These are phyloP conservation scores for Raddia distichophylla DNA, from an alignment of 176 grass and related monocot genomes.

Conservation along the genomic window DNA sequence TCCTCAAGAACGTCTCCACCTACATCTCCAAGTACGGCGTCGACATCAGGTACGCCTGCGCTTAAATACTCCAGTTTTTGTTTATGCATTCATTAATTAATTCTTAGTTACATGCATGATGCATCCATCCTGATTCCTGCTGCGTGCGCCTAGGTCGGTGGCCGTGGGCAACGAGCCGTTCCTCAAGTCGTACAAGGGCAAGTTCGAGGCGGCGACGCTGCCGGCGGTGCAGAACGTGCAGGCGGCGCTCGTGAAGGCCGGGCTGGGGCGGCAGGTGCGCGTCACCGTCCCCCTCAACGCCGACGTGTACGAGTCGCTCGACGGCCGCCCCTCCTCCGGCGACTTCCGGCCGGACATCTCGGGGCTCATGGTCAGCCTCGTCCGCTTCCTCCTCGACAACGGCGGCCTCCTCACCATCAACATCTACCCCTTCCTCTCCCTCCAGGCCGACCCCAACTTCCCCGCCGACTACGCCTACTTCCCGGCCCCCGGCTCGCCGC, in stretches of 20 bases:
- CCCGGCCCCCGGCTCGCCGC: conserved; percentile 44
- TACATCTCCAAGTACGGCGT: conserved; percentile 79
- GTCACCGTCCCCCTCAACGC: conserved; percentile 90
- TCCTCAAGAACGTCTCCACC: conserved; percentile 70
- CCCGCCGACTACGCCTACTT: conserved; percentile 91
- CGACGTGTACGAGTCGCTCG: conserved; percentile 78
- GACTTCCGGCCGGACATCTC: conserved; percentile 89
- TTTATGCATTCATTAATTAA: no score
- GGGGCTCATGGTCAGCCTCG: conserved; percentile 65
- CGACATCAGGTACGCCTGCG: conserved; percentile 71
- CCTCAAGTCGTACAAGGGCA: conserved; percentile 85
- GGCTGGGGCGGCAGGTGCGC: conserved; percentile 58
- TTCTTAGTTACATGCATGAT: no score
- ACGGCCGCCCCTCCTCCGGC: conserved; percentile 58
- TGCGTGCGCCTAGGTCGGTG: conserved; percentile 43
- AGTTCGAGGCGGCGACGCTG: conserved; percentile 65
- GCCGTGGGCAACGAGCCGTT: conserved; percentile 96
- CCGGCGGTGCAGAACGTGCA: conserved; percentile 82
- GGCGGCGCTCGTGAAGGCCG: conserved; percentile 93
- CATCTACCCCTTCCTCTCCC: conserved; percentile 96
- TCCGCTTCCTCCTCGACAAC: conserved; percentile 75
- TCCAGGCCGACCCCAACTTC: conserved; percentile 79
- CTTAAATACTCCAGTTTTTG: no score
- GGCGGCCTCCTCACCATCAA: conserved; percentile 75
- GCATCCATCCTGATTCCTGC: no score